Evolutionary conservation across 2,329 filamentous ascomycete species (phyloP), one percentile per base, ranked within the genome.

Genomic region (Dendrostoma leiphaemia): DNA sequence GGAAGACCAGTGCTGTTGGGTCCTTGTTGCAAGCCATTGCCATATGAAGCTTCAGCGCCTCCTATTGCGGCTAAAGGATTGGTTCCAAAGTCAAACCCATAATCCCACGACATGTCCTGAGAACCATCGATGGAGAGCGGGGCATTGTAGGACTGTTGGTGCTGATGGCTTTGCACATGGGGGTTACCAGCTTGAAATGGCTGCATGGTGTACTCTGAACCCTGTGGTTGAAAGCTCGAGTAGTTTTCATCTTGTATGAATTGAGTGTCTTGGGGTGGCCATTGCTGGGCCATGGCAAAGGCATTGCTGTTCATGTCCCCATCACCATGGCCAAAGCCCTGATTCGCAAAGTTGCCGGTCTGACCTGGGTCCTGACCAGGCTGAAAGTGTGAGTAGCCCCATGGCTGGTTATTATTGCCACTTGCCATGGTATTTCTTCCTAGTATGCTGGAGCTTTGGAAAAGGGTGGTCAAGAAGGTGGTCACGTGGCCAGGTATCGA

Each of bases 331-430:
- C 48, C 48, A 37, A 52, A 58, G 28, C 31, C n/a, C 19, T 53
- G 47, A 23, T 55, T 43, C 28, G 46, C 52, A 19, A 58, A 58
- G n/a, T 48, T 35, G 4, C 48, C 40, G 37, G 38, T 48, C 37
- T 55, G 56, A 23, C 43, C 44, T 47, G 48, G 9, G 15, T 58
- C 56, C 26, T 54, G 48, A 23, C 52, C 56, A 40, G 37, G 31
- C 17, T 58, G 56, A 12, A 34, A 58, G 12, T 55, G 52, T 38
- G 56, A 35, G 38, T 52, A 58, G 7, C 41, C 56, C 56, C 56
- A 58, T 51, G 50, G 52, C 52, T 58, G 56, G 31, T 54, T 53
- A 32, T 34, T 52, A 37, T 58, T 48, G 45, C 51, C 56, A 55
- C 44, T 58, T 46, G 53, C 48, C 52, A 51, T 58, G 21, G n/a